Evolutionary conservation across 2,329 filamentous ascomycete genomes (phyloP), one percentile per base, ranked within the genome.

Genomic region (Fusarium veterinarium): DNA sequence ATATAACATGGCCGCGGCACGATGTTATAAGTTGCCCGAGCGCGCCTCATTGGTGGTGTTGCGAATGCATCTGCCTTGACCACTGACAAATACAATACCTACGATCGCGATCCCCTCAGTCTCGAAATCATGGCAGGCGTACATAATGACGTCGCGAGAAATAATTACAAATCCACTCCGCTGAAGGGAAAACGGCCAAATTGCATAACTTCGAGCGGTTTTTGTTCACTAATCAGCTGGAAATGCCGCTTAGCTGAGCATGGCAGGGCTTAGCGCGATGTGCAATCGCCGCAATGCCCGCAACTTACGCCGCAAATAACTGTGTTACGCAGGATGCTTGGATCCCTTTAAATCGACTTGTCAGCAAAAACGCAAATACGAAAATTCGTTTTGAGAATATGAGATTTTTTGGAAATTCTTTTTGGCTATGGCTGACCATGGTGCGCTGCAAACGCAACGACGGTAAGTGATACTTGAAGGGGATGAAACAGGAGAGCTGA

Each of bases 181-280:
- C 13, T 7, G 3, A 28, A 38, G n/a, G 3, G 8, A 30, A 23
- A 6, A 5, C 51, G 51, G 51, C 12, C 5, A 19, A 14, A 55
- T 55, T 55, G 37, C 51, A 42, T 55, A 55, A 55, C 25, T 30
- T 14, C 6, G 11, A 42, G 51, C 25, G 16, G 11, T 4, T 4
- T 11, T 2, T 31, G 51, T 55, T 55, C 51, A 55, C 51, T 55
- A 55, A 55, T 55, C 51, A 41, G 20, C 25, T 30, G 16, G 19
- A 28, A 16, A 30, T 28, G 23, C 25, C 20, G 51, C 37, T 55
- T 55, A 42, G 37, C 51, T 55, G 51, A 55, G 37, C 51, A 16
- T 55, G 2, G 37, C 35, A 41, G 25, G 51, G 51, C 51, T 41
- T 41, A 41, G 51, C 25, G 35, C 11, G 3, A n/a, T 49, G n/a